Percentiles rank a stretch among this genome's conserved stretches.
Conservation (phyloP, 345 rosid genomes). For the Arabidopsis arenosa region DNA sequence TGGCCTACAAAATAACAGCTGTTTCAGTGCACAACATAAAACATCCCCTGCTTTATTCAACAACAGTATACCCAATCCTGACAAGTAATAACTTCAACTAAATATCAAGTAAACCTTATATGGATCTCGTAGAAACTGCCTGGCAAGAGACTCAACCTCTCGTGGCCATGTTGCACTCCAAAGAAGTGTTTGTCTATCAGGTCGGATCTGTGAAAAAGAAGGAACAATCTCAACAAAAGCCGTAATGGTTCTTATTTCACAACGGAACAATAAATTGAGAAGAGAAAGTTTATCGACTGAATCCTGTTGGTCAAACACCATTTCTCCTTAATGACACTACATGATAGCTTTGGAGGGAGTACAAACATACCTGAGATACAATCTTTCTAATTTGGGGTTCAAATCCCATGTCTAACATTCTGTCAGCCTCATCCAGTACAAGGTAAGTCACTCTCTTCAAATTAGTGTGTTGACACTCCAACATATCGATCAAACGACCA, state of each 20-base stretch:
- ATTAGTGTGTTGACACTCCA: conserved; percentile 85
- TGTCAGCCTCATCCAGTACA: conserved; percentile 95
- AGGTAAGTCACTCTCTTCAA: conserved; percentile 91
- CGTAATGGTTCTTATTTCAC: not conserved
- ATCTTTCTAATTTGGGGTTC: conserved; percentile 98
- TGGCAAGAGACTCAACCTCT: conserved; percentile 88
- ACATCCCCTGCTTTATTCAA: not conserved
- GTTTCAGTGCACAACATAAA: conserved; percentile 21
- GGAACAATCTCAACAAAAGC: conserved; percentile 21
- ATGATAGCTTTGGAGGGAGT: conserved; percentile 17
- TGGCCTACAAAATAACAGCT: conserved; percentile 54
- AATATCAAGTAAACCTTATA: conserved; percentile 62
- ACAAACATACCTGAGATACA: conserved; percentile 64
- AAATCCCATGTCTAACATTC: conserved; percentile 99
- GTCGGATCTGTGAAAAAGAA: conserved; percentile 74
- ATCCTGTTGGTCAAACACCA: conserved; percentile 2
- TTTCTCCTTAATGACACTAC: not conserved
- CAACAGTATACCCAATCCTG: conserved; percentile 16
- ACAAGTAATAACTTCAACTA: conserved; percentile 9
- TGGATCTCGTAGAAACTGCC: conserved; percentile 85
- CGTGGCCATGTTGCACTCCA: conserved; percentile 99
- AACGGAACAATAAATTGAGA: not conserved
- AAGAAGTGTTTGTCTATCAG: conserved; percentile 92
- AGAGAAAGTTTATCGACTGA: not conserved
- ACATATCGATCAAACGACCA: conserved; percentile 93